A percentile compares a stretch with the other conserved stretches of the same genome.
Evolutionary conservation across 2,329 filamentous ascomycete species (phyloP).

Genomic region (Trichoderma aggressivum): DNA sequence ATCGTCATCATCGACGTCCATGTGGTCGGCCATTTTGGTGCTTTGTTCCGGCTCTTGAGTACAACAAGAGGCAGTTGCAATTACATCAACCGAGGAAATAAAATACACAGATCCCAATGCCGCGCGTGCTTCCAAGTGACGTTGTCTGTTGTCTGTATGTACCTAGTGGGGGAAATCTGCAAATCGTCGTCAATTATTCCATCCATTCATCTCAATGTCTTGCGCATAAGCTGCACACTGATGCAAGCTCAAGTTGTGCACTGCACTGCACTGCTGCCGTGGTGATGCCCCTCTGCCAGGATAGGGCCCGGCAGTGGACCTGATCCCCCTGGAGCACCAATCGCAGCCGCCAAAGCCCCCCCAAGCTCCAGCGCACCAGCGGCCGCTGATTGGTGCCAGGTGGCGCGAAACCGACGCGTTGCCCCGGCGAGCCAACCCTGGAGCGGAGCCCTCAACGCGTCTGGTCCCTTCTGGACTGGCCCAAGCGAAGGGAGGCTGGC

Average conservation of each 20-base stretch:
- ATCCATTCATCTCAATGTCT: too few species aligned
- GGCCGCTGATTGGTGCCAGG: constrained; percentile 26
- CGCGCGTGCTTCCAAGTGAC: not conserved
- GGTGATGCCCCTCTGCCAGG: constrained; percentile 6
- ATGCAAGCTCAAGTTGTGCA: not conserved
- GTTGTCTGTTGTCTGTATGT: not conserved
- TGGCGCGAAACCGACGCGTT: constrained; percentile 33
- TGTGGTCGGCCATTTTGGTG: constrained; percentile 41
- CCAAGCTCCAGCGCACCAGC: not conserved
- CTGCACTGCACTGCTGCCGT: constrained; percentile 3
- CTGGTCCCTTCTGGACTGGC: not conserved
- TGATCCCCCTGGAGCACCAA: not conserved
- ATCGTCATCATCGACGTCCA: constrained; percentile 48
- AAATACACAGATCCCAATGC: not conserved
- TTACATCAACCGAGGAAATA: not conserved
- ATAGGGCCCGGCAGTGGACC: not conserved
- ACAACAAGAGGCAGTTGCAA: too few species aligned
- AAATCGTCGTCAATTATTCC: constrained; percentile 1
- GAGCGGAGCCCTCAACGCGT: constrained; percentile 18
- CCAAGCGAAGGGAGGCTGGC: constrained; percentile 25
- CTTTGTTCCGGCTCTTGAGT: not conserved
- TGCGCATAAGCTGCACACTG: not conserved
- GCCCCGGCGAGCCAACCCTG: not conserved
- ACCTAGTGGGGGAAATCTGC: not conserved
- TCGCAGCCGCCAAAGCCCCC: not conserved